These are phyloP conservation scores for Speleostelium caveatum DNA, from an alignment of 78 protist genomes.

Conservation along the genomic window DNA sequence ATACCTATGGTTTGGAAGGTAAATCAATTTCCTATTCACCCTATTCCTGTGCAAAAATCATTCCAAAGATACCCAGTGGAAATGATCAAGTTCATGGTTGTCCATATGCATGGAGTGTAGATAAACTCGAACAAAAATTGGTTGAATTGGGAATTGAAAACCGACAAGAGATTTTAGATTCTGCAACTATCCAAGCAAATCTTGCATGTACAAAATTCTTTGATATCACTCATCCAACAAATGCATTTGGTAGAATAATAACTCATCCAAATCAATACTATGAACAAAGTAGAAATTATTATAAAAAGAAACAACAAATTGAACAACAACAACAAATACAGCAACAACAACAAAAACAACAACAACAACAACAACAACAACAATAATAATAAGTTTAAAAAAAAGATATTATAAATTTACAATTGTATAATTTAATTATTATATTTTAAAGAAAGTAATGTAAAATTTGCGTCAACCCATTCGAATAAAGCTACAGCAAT, in stretches of 20 bases:
- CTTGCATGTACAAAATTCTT: conserved; percentile 72
- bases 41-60: conserved; percentile 76
- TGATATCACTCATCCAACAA: conserved; percentile 39
- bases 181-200: conserved; percentile 17
- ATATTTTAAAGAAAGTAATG: conserved; percentile 4
- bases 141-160: conserved; percentile 13
- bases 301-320: conserved; percentile 14
- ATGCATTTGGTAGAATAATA: conserved; percentile 17
- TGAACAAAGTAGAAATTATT: conserved; percentile 24
- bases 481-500: conserved; percentile 5
- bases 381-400: no score
- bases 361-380: no score
- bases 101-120: conserved; percentile 16
- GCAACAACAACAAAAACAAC: no score
- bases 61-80: conserved; percentile 13
- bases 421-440: background rate
- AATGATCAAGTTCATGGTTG: conserved; percentile 66
- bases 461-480: conserved; percentile 25
- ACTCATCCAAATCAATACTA: conserved; percentile 77
- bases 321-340: background rate
- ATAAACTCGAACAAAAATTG: conserved; percentile 23
- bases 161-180: conserved; percentile 11
- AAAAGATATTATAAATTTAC: background rate
- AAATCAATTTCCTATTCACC: conserved; percentile 87
- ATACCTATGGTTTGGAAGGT: conserved; percentile 94